Evolutionary conservation across 345 rosid genomes (phyloP).

Genomic region (Cochlearia excelsa): DNA sequence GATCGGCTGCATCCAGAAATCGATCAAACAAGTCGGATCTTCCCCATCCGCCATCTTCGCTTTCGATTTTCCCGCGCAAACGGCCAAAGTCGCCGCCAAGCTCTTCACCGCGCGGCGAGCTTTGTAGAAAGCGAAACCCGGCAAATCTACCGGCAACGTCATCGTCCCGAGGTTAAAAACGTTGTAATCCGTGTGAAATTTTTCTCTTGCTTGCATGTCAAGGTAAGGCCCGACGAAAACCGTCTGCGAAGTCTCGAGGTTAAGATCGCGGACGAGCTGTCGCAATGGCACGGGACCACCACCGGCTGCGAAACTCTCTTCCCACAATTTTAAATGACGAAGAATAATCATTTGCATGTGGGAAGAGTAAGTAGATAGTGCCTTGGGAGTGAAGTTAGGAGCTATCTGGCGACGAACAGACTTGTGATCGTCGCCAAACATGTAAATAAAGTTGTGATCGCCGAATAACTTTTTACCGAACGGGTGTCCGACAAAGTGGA

Average conservation of each 20-base stretch:
- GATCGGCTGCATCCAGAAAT: constrained; percentile 78
- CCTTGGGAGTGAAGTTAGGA: constrained; percentile 74
- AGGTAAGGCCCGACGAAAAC: constrained; percentile 79
- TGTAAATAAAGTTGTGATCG: constrained; percentile 74
- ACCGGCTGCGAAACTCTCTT: constrained; percentile 16
- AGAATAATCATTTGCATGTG: constrained; percentile 67
- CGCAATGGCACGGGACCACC: constrained; percentile 44
- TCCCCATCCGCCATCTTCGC: constrained; percentile 44
- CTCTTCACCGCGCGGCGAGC: constrained; percentile 70
- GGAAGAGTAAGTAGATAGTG: constrained; percentile 64
- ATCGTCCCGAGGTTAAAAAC: constrained; percentile 70
- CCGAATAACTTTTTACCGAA: constrained; percentile 88
- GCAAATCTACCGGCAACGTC: constrained; percentile 69
- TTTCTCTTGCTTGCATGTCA: constrained; percentile 30
- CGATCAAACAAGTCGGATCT: constrained; percentile 68
- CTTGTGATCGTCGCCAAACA: constrained; percentile 83
- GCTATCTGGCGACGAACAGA: constrained; percentile 75
- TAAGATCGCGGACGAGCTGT: constrained; percentile 58
- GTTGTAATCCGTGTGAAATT: constrained; percentile 59
- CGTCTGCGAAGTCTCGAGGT: constrained; percentile 84
- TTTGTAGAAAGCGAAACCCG: constrained; percentile 62
- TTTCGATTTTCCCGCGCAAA: constrained; percentile 51
- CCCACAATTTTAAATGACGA: constrained; percentile 58
- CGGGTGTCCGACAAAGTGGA: constrained; percentile 71
- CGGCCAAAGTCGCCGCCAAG: constrained; percentile 42